phyloP scores from a whole-genome alignment of 306 rosid genomes.

The Dryas alaskensis region DNA sequence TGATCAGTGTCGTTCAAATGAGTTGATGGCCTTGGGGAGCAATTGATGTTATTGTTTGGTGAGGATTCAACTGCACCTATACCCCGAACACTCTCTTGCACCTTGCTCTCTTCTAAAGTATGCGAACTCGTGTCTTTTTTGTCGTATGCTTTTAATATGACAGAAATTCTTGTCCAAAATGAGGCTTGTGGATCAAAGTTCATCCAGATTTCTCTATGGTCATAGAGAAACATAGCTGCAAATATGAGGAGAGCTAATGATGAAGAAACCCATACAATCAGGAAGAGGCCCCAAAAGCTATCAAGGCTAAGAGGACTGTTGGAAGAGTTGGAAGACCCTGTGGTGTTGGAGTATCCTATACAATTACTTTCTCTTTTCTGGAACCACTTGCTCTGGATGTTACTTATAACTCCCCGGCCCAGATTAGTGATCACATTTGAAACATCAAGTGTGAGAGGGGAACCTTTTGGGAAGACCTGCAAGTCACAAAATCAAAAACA shows the following conservation, averaged over 20 bases:
- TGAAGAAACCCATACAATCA: conserved; percentile 42
- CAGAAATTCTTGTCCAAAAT: conserved; percentile 9
- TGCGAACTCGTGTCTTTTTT: too few species aligned
- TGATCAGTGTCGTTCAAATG: background rate
- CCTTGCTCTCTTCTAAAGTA: too few species aligned
- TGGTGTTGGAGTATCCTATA: too few species aligned
- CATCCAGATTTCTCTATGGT: too few species aligned
- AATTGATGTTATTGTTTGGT: too few species aligned
- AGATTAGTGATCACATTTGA: conserved; percentile 54
- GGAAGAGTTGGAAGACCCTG: background rate
- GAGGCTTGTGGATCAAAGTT: conserved; percentile 16
- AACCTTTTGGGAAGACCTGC: too few species aligned
- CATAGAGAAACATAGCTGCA: conserved; percentile 18
- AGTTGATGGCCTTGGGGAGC: background rate
- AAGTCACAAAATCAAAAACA: too few species aligned
- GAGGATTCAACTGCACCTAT: background rate
- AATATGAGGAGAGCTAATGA: conserved; percentile 15
- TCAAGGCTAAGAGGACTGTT: conserved; percentile 45
- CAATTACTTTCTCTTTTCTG: background rate
- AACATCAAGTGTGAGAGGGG: conserved; percentile 28
- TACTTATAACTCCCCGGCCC: conserved; percentile 48
- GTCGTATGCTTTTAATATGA: background rate
- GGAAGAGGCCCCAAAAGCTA: conserved; percentile 63
- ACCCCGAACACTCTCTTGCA: background rate
- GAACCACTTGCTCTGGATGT: conserved; percentile 43